Base-by-base conservation (phyloP, 2,329 filamentous ascomycete species). In the Penicillium sclerotigenum region DNA sequence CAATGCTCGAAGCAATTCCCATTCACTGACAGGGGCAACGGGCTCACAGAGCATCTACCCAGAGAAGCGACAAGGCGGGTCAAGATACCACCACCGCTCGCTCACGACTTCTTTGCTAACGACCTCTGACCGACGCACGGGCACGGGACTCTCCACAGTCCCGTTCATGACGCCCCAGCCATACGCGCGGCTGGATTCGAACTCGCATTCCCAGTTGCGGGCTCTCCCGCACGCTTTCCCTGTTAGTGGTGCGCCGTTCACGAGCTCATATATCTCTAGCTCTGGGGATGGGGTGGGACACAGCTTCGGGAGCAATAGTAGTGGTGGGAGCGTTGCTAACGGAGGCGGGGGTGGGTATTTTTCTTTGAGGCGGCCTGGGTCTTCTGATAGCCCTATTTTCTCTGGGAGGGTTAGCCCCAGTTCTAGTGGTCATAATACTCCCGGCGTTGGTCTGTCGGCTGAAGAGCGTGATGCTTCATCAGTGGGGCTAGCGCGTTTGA, bases 71-170 rank as follows among this genome's bases (percentile, higher is more conserved):
- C 38, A 28, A 2, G 29, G 33, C 29, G 47, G 55, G 3, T 54
- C 59, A 14, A 63, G 63, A 38, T 65, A 73, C 45, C 71, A 74
- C 52, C 67, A 65, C 28, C 68, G 71, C 18, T 72, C 71, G 9
- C 68, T 68, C 33, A 74, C 71, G 3, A 72, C 71, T 3, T 71
- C 71, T 3, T 59, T 64, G 3, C 45, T 73, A 5, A 58, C 65
- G 6, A 62, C 57, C 4, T 48, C 56, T 10, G 47, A 59, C 14
- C 55, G 54, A 2, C 51, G 43, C 6, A 59, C 52, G 14, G 53
- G 59, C 16, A 40, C 36, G 33, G 57, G 58, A 1, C 57, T 63
- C 28, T 64, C 59, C 11, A 36, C 64, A 24, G 46, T 50, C 24
- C 56, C 58, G n/a, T 58, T 61, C 47, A 58, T 61, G 58, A 61